Evolutionary conservation across 495 filamentous ascomycete genomes (phyloP).

Genomic region (Aspergillus mulundensis): DNA sequence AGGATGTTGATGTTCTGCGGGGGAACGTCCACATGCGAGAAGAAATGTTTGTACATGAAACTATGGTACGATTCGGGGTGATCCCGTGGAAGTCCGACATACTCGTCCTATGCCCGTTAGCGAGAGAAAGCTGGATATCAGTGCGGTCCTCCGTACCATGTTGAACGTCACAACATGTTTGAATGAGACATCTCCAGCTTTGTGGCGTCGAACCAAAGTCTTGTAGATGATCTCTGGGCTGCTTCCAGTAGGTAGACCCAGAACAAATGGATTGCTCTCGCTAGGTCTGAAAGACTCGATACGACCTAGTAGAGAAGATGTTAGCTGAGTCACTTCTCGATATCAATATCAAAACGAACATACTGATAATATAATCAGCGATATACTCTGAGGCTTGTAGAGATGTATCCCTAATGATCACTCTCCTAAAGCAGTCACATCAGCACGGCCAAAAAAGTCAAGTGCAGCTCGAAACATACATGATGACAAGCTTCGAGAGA

Average conservation of each 20-base stretch:
- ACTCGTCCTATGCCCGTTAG: conserved; percentile 64
- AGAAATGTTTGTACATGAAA: conserved; percentile 91
- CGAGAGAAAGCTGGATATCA: not conserved
- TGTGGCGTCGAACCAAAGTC: conserved; percentile 68
- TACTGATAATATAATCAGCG: conserved; percentile 79
- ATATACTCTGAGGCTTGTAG: conserved; percentile 66
- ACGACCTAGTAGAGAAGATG: conserved; percentile 31
- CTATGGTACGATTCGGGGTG: conserved; percentile 83
- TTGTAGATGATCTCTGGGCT: conserved; percentile 77
- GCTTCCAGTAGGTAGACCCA: conserved; percentile 79
- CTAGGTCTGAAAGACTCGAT: conserved; percentile 73
- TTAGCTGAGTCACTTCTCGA: not conserved
- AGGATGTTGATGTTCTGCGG: conserved; percentile 80
- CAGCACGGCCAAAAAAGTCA: not conserved
- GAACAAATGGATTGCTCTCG: conserved; percentile 67
- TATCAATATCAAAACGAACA: conserved; percentile 15
- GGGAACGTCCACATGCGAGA: conserved; percentile 78
- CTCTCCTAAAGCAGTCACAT: conserved; percentile 53
- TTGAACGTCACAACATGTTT: conserved; percentile 88
- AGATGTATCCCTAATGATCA: conserved; percentile 75
- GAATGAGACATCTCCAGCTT: conserved; percentile 76
- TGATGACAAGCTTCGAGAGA: conserved; percentile 17
- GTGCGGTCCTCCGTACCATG: conserved; percentile 58
- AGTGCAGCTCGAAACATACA: conserved; percentile 21
- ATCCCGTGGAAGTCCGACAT: conserved; percentile 74